Base-by-base conservation (phyloP, 169 alveolate species). In the Neospora caninum region DNA sequence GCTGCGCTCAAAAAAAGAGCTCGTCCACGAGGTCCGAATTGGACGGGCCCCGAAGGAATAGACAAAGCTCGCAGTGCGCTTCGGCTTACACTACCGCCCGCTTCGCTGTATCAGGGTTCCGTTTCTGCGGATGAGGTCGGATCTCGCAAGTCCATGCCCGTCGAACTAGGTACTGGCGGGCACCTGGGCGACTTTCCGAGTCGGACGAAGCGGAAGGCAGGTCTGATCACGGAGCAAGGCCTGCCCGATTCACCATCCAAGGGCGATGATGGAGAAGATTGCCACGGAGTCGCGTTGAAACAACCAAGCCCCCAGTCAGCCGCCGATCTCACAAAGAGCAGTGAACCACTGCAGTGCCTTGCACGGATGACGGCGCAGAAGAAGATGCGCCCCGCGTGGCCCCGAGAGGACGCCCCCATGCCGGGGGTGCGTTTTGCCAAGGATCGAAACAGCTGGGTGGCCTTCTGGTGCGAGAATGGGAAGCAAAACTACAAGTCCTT, bases 391-490 rank as follows among this genome's bases (percentile, higher is more conserved):
- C 86, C 86, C 22, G 86, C 86, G 42, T 78, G 86, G 86, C 86
- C 86, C 39, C 86, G 86, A 16, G 86, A 78, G 45, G 86, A 78
- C 67, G 88, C 95, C 43, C 95, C 93, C 0, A 84, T 93, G 88
- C 94, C 95, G 0, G 94, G 93, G 10, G 95, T 93, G 31, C 93
- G 94, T 27, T 93, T 64, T 73, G 94, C 95, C 36, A 93, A 73
- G 53, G 95, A 93, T 34, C 83, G 95, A 22, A 92, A 92, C 92
- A 78, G 92, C 88, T 92, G 95, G 95, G 95, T 92, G 0, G 95
- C 95, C 7, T 92, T 92, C 49, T 92, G 95, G 95, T 92, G 95
- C 58, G 95, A 93, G 22, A 64, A 64, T 34, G 95, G 95, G 20
- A 86, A 42, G 39, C 94, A 88, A 29, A 93, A 93, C 53, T 87